phyloP scores from a whole-genome alignment of 164 flowering plant species.

The Cinnamomum chago region DNA sequence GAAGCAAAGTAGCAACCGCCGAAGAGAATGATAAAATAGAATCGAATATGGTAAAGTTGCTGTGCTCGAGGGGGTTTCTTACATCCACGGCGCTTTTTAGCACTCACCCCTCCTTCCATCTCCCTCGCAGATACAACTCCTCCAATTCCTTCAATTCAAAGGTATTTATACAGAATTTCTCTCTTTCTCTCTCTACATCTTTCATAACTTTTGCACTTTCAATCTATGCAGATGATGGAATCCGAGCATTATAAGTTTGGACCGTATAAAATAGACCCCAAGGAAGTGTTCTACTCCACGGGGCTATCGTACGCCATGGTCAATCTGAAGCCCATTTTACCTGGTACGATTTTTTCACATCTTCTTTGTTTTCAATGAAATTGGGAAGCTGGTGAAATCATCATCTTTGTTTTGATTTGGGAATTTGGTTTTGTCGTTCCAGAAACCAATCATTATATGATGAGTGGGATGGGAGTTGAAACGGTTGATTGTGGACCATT shows the following conservation, averaged over 20 bases:
- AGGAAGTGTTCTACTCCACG: constrained; percentile 69
- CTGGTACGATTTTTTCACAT: constrained; percentile 37
- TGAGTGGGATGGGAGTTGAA: neutral
- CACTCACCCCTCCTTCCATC: neutral
- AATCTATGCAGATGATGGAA: neutral
- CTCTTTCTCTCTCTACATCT: neutral
- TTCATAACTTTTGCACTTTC: neutral
- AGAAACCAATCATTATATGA: neutral
- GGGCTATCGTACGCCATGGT: constrained; percentile 73
- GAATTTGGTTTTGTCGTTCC: neutral
- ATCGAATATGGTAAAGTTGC: constrained; percentile 3
- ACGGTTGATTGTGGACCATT: neutral
- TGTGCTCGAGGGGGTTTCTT: neutral
- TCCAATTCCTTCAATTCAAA: neutral
- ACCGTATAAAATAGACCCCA: constrained; percentile 50
- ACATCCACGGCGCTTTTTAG: constrained; percentile 1
- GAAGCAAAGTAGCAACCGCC: neutral
- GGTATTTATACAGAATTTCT: neutral
- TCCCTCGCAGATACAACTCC: neutral
- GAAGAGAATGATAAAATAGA: neutral
- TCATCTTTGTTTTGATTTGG: too few species aligned
- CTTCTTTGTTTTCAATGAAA: neutral
- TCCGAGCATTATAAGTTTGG: constrained; percentile 43
- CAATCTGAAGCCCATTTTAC: constrained; percentile 78
- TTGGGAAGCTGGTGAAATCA: neutral